A percentile compares a stretch with the other conserved stretches of the same genome.
Evolutionary conservation across 2,329 filamentous ascomycete genomes (phyloP).

Genomic region (Epichloe uncinata): DNA sequence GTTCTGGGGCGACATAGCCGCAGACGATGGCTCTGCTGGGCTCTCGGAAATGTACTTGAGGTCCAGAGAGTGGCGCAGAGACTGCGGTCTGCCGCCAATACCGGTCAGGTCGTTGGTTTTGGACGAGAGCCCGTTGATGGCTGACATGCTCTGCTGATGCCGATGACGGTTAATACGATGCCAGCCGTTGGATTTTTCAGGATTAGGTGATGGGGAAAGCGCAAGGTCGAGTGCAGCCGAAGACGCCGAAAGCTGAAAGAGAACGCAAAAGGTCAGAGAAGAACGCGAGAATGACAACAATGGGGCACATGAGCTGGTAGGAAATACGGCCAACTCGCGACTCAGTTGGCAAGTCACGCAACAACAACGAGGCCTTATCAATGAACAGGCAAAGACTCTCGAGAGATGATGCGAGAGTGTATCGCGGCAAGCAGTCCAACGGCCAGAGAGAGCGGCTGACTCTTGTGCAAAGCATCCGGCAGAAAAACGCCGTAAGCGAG

Average conservation of each 20-base stretch:
- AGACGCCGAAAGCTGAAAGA: slow-evolving; percentile 59
- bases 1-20: slow-evolving; percentile 31
- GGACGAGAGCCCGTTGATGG: slow-evolving; percentile 27
- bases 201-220: slow-evolving; percentile 51
- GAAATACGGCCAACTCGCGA: not conserved
- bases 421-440: not conserved
- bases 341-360: not conserved
- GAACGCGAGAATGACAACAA: slow-evolving; percentile 9
- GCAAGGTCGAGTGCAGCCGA: slow-evolving; percentile 72
- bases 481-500: not conserved
- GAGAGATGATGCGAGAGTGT: not conserved
- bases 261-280: slow-evolving; percentile 19
- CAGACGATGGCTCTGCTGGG: slow-evolving; percentile 23
- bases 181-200: slow-evolving; percentile 44
- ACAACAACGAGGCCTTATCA: not conserved
- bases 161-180: slow-evolving; percentile 52
- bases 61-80: slow-evolving; percentile 45
- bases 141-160: slow-evolving; percentile 45
- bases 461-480: not conserved
- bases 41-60: slow-evolving; percentile 37
- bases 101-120: slow-evolving; percentile 32
- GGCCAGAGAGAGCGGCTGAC: not conserved
- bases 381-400: not conserved
- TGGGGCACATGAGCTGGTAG: not conserved
- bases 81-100: slow-evolving; percentile 33